Evolutionary conservation across 202 grass and related monocot genomes (phyloP).

Genomic region (Saccharum hybrid): DNA sequence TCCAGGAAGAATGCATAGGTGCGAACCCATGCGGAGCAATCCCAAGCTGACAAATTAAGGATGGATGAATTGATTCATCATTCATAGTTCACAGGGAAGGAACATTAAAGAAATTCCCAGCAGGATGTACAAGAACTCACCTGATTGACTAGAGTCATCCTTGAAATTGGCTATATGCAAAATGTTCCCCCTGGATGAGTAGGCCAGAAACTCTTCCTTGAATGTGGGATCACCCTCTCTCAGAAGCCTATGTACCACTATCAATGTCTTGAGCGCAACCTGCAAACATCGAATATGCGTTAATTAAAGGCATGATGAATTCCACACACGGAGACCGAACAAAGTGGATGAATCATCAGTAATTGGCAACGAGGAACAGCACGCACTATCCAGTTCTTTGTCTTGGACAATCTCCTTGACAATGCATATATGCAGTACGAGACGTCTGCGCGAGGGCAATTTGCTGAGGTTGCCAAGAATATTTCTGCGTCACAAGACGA

Average conservation of each 20-base stretch:
- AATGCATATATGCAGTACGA: conserved; percentile 86
- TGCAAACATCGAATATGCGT: conserved; percentile 18
- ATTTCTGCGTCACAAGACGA: conserved; percentile 49
- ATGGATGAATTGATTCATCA: conserved; percentile 17
- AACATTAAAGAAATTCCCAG: not conserved
- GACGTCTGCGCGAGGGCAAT: conserved; percentile 72
- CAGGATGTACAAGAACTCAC: conserved; percentile 41
- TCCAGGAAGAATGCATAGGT: conserved; percentile 86
- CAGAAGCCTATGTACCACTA: conserved; percentile 85
- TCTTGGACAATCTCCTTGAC: conserved; percentile 83
- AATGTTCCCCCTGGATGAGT: conserved; percentile 64
- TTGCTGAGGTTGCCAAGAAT: conserved; percentile 65
- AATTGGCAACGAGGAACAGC: not conserved
- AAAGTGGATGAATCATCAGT: not conserved
- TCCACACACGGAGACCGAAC: not conserved
- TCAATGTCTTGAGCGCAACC: conserved; percentile 92
- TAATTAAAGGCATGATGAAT: not conserved
- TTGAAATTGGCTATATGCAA: conserved; percentile 81
- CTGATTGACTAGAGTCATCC: conserved; percentile 82
- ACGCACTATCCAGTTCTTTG: conserved; percentile 79
- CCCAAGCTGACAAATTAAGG: conserved; percentile 71
- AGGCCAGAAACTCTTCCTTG: conserved; percentile 81
- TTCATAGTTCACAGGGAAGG: not conserved
- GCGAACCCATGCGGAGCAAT: conserved; percentile 94
- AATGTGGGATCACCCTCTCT: conserved; percentile 97